A percentile compares a stretch with the other conserved stretches of the same genome.
Evolutionary conservation across 345 rosid species (phyloP).

Genomic region (Kernera saxatilis): DNA sequence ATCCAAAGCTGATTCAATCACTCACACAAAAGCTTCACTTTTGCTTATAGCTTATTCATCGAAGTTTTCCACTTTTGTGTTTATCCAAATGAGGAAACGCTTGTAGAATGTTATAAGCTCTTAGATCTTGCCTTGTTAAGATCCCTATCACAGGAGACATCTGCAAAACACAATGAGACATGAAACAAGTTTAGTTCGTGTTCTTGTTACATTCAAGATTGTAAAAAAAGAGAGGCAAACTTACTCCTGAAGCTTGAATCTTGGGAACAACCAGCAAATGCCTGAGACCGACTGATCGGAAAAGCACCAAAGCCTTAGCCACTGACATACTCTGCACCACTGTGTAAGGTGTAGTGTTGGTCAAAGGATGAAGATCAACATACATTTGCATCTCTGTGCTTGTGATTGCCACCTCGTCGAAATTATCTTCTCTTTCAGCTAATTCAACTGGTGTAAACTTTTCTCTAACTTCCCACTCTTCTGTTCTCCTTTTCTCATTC

Average conservation of each 20-base stretch:
- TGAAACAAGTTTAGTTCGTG: neutral
- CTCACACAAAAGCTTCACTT: neutral
- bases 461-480: conserved; percentile 78
- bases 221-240: conserved; percentile 11
- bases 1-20: neutral
- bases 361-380: conserved; percentile 80
- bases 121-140: conserved; percentile 80
- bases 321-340: conserved; percentile 85
- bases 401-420: conserved; percentile 60
- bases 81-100: conserved; percentile 68
- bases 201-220: neutral
- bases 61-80: conserved; percentile 35
- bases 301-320: conserved; percentile 81
- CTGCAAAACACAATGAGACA: conserved; percentile 32
- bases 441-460: conserved; percentile 67
- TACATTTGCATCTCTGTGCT: conserved; percentile 78
- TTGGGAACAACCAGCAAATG: conserved; percentile 75
- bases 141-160: conserved; percentile 66
- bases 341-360: conserved; percentile 81
- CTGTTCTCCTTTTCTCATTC: conserved; percentile 64
- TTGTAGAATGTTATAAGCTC: conserved; percentile 56
- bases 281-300: conserved; percentile 71
- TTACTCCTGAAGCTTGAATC: conserved; percentile 75
- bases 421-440: conserved; percentile 61
- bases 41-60: neutral